Percentiles rank a stretch among this genome's conserved stretches.
phyloP scores from a whole-genome alignment of 345 rosid species.

The Orychophragmus violaceus region DNA sequence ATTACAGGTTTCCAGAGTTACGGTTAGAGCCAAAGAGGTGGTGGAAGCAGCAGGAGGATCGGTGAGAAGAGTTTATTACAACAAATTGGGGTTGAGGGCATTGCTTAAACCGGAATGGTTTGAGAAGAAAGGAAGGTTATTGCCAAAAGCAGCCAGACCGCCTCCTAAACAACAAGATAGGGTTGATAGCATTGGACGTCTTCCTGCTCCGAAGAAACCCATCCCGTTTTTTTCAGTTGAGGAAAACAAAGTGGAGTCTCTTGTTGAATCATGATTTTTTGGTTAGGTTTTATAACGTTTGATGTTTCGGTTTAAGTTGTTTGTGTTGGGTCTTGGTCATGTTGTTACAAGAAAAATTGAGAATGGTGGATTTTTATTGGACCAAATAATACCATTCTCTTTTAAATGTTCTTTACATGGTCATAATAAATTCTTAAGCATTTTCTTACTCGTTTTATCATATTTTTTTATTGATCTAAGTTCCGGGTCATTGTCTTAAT shows the following conservation, averaged over 20 bases:
- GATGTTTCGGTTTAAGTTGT: neutral
- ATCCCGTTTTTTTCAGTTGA: slow-evolving; percentile 50
- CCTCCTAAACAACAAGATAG: slow-evolving; percentile 79
- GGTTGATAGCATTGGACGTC: slow-evolving; percentile 92
- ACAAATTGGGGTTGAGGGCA: slow-evolving; percentile 78
- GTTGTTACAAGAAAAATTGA: neutral
- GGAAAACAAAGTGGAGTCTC: slow-evolving; percentile 34
- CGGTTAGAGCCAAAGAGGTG: slow-evolving; percentile 79
- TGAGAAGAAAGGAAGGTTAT: slow-evolving; percentile 86
- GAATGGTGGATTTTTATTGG: neutral
- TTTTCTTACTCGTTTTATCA: neutral
- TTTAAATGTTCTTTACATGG: neutral
- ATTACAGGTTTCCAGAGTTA: slow-evolving; percentile 76
- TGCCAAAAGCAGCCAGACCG: slow-evolving; percentile 85
- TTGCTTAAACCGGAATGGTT: slow-evolving; percentile 91
- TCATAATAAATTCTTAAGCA: neutral
- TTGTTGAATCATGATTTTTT: slow-evolving; percentile 23
- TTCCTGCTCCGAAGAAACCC: slow-evolving; percentile 86
- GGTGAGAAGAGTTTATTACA: slow-evolving; percentile 82
- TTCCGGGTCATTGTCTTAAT: too few relatives aligned
- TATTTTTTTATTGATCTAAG: too few relatives aligned
- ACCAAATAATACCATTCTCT: slow-evolving; percentile 5
- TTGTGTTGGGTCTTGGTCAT: neutral
- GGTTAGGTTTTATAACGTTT: neutral
- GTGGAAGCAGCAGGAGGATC: slow-evolving; percentile 93